Evolutionary conservation across 352 stramenopile species (phyloP), one percentile per base, ranked within the genome.

Genomic region (Phytophthora aleatoria): DNA sequence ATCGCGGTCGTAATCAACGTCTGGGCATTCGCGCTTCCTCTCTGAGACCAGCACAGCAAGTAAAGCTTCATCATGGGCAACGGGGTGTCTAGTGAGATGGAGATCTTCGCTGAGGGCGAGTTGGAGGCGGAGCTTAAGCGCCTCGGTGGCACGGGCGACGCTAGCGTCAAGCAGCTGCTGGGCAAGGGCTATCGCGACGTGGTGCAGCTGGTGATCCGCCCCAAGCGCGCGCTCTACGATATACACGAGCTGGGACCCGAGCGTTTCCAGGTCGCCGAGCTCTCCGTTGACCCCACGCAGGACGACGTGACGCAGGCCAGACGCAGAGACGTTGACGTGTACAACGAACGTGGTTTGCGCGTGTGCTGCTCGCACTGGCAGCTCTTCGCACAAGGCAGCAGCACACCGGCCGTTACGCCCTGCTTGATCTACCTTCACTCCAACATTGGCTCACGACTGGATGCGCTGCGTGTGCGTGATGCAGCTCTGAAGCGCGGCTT

Each of bases 361-460:
- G 67, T 95, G 15, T 41, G 67, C 49, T 91, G 85, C 74, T 91
- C 86, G 42, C 83, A 92, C 61, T 94, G 86, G 86, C 85, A 85
- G 51, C 64, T 94, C 38, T 86, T 81, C 41, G 43, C 33, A 12
- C 53, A 70, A 8, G 47, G 57, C 36, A 71, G 61, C 42, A 55
- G 26, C 9, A 55, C 44, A 4, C 49, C 67, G 0, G 28, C 43
- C 3, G 56, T 59, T 5, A 67, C 66, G 5, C 83, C 85, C 5
- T 95, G 87, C 49, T 55, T 95, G 8, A 54, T 95, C 41, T 95
- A 94, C 47, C 54, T 95, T 52, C 87, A 94, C 60, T 92, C 83
- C n/a, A 95, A 95, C 61, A 64, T 95, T 3, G 87, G 87, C 52
- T 92, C 83, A 20, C 78, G 87, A 44, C 56, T 89, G 24, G 85